Conservation (phyloP, 139 green algal species). For the Edaphochlamys debaryana region DNA sequence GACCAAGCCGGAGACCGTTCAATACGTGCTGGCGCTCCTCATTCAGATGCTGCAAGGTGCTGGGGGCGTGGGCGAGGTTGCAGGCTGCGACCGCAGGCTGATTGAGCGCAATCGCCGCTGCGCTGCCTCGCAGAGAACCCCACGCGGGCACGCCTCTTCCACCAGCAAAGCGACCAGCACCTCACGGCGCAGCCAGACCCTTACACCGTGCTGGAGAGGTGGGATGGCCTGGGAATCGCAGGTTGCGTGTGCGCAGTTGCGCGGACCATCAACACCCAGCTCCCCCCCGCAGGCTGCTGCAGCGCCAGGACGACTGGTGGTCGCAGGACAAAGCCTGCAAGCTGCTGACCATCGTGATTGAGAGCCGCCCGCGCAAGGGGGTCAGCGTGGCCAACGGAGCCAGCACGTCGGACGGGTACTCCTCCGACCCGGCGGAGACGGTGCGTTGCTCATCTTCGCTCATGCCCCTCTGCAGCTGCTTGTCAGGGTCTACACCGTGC, state of each 20-base stretch:
- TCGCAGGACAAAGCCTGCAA: slow-evolving; percentile 86
- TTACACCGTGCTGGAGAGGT: slow-evolving; percentile 80
- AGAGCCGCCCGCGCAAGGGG: slow-evolving; percentile 63
- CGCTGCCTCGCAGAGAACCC: slow-evolving; percentile 58
- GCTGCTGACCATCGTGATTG: slow-evolving; percentile 79
- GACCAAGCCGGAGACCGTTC: slow-evolving; percentile 91
- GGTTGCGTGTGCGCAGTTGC: too few species aligned
- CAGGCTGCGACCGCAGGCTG: not conserved
- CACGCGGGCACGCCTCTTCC: slow-evolving; percentile 68
- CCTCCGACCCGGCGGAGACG: slow-evolving; percentile 51
- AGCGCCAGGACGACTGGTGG: slow-evolving; percentile 93
- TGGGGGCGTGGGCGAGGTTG: not conserved
- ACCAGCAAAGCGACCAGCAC: slow-evolving; percentile 60
- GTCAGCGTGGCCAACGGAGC: slow-evolving; percentile 43
- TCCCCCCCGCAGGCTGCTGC: slow-evolving; percentile 71
- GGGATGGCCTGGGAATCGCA: too few species aligned
- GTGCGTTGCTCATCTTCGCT: too few species aligned
- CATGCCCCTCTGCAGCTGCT: too few species aligned
- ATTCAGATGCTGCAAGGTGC: slow-evolving; percentile 82
- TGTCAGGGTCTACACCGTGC: too few species aligned
- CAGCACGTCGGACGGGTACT: slow-evolving; percentile 25
- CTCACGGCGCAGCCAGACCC: slow-evolving; percentile 60
- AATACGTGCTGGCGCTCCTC: slow-evolving; percentile 91
- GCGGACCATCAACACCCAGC: not conserved
- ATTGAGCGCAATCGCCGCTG: not conserved